Evolutionary conservation across 345 rosid species (phyloP).

Genomic region (Syzygium grande): DNA sequence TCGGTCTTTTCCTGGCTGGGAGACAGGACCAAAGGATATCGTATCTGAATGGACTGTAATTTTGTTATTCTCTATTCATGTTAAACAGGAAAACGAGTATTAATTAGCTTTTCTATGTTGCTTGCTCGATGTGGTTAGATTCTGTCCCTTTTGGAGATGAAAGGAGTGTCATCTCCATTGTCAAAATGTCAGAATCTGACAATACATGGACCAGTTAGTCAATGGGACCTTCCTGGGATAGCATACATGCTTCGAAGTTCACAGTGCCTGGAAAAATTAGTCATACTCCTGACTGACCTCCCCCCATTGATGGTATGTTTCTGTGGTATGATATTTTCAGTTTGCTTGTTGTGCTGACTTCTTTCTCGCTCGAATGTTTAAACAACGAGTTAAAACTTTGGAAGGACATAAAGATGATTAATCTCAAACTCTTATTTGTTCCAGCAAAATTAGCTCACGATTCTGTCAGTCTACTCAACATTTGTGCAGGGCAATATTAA

Average conservation of each 20-base stretch:
- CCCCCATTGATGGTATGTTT: neutral
- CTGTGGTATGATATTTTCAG: no score
- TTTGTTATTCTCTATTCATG: neutral
- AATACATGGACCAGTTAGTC: neutral
- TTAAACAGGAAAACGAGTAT: neutral
- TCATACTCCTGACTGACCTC: neutral
- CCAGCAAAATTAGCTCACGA: no score
- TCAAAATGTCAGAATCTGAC: neutral
- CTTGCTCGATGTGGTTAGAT: neutral
- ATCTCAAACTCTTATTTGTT: no score
- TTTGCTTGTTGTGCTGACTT: no score
- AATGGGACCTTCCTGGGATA: neutral
- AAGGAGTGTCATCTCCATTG: neutral
- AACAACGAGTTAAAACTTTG: no score
- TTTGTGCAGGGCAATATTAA: no score
- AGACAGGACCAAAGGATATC: no score
- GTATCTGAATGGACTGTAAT: neutral
- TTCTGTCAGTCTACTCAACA: no score
- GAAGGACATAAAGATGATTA: no score
- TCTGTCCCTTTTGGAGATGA: neutral
- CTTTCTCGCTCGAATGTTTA: no score
- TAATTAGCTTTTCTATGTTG: neutral
- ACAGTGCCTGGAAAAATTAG: neutral
- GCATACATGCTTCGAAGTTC: neutral
- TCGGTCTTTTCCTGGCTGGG: no score